Evolutionary conservation across 257 asterid species (phyloP).

Genomic region (Salvia hispanica): DNA sequence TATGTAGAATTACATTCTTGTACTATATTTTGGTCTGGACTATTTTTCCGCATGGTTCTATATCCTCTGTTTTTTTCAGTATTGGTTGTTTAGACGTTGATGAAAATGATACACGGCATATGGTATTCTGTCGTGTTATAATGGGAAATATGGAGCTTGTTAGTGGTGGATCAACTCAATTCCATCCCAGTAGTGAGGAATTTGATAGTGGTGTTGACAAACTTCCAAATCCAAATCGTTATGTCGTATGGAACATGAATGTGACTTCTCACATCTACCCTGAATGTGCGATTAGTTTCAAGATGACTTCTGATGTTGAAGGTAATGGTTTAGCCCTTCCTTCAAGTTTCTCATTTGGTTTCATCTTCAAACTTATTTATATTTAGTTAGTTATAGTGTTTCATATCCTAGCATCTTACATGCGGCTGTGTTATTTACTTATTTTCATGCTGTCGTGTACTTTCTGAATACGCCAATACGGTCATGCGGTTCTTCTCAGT

Average conservation of each 20-base stretch:
- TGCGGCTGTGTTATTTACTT: background rate
- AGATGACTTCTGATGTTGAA: slow-evolving; percentile 58
- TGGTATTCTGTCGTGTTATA: slow-evolving; percentile 60
- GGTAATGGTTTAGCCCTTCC: slow-evolving; percentile 40
- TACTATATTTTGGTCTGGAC: slow-evolving; percentile 26
- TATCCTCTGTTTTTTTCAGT: slow-evolving; percentile 54
- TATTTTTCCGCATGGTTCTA: slow-evolving; percentile 20
- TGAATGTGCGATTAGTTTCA: slow-evolving; percentile 81
- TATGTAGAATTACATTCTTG: slow-evolving; percentile 10
- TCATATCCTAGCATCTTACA: background rate
- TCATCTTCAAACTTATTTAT: slow-evolving; percentile 7
- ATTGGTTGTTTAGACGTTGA: slow-evolving; percentile 70
- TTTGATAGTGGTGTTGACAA: slow-evolving; percentile 92
- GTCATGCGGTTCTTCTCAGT: background rate
- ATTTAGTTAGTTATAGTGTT: slow-evolving; percentile 4
- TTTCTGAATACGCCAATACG: background rate
- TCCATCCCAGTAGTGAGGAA: slow-evolving; percentile 82
- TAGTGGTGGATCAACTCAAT: slow-evolving; percentile 73
- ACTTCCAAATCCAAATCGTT: slow-evolving; percentile 64
- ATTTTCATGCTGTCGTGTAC: slow-evolving; percentile 2
- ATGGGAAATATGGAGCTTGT: slow-evolving; percentile 73
- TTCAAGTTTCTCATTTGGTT: slow-evolving; percentile 4
- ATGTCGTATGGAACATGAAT: slow-evolving; percentile 84
- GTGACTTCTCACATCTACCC: slow-evolving; percentile 79
- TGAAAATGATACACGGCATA: slow-evolving; percentile 71